Conservation (phyloP, 805 yeast genomes). For the Yamadazyma philogaea region DNA sequence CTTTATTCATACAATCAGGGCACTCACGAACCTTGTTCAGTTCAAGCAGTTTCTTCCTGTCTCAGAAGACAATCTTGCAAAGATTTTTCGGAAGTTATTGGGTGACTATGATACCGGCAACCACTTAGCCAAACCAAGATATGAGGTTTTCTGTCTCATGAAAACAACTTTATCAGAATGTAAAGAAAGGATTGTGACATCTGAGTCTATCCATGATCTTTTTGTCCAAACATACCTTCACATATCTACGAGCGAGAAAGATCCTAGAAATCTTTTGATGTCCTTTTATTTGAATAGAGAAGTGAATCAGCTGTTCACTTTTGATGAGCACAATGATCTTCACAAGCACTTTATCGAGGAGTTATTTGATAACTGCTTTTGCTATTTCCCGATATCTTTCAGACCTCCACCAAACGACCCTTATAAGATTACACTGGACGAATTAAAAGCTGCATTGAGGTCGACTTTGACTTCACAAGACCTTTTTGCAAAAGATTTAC, state of each 20-base stretch:
- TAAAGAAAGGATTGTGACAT: constrained; percentile 19
- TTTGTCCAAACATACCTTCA: constrained; percentile 60
- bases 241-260: constrained; percentile 85
- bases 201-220: constrained; percentile 28
- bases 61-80: constrained; percentile 27
- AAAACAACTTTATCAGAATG: constrained; percentile 26
- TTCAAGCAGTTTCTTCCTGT: constrained; percentile 48
- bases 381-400: constrained; percentile 96
- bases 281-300: constrained; percentile 57
- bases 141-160: constrained; percentile 53
- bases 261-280: constrained; percentile 78
- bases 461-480: constrained; percentile 59
- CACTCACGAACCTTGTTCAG: constrained; percentile 48
- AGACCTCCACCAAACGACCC: constrained; percentile 90
- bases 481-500: constrained; percentile 65
- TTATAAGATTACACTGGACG: constrained; percentile 71
- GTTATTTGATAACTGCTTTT: constrained; percentile 82
- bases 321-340: constrained; percentile 26
- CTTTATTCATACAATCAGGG: constrained; percentile 49
- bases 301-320: constrained; percentile 41
- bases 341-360: constrained; percentile 52
- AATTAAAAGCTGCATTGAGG: constrained; percentile 63
- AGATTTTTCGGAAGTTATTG: constrained; percentile 34
- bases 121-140: constrained; percentile 61
- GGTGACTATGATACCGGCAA: constrained; percentile 52